Evolutionary conservation across 139 green algal genomes (phyloP).

Genomic region (Mesotaenium endlicherianum): DNA sequence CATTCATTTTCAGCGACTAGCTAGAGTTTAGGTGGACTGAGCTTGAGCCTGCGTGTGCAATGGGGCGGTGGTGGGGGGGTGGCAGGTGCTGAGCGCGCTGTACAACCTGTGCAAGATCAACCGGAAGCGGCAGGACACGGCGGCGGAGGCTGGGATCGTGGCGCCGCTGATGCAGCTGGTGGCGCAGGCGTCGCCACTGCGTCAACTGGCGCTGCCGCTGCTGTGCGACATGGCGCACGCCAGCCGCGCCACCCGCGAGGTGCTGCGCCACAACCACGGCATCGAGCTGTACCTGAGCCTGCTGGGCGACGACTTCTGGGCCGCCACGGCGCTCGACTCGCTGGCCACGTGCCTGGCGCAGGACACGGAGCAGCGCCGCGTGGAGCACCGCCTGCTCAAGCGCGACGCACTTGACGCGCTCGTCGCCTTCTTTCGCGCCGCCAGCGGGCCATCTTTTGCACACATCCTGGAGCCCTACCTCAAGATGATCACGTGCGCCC

Average conservation of each 20-base stretch:
- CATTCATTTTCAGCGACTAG: too few relatives aligned
- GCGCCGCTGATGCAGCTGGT: constrained; percentile 35
- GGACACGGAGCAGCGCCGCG: constrained; percentile 44
- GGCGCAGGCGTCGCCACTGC: constrained; percentile 4
- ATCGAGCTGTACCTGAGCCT: constrained; percentile 53
- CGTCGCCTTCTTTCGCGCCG: constrained; percentile 21
- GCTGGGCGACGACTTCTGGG: constrained; percentile 29
- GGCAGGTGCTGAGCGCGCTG: constrained; percentile 34
- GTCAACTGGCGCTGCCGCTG: constrained; percentile 50
- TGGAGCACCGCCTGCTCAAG: constrained; percentile 42
- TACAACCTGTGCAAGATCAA: constrained; percentile 57
- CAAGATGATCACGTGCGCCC: constrained; percentile 38
- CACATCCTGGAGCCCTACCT: constrained; percentile 44
- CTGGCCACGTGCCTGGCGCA: constrained; percentile 36
- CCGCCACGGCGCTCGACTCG: constrained; percentile 34
- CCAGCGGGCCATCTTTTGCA: background rate
- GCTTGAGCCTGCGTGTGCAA: too few relatives aligned
- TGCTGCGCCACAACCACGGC: constrained; percentile 36
- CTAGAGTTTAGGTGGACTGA: too few relatives aligned
- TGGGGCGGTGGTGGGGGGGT: background rate
- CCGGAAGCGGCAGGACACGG: constrained; percentile 53
- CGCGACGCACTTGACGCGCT: constrained; percentile 21
- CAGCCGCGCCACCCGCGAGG: constrained; percentile 26
- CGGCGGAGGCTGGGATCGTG: constrained; percentile 42
- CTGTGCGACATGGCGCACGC: constrained; percentile 51